Base-by-base conservation (phyloP, 2,329 filamentous ascomycete genomes). In the Fusarium sulawesiense region DNA sequence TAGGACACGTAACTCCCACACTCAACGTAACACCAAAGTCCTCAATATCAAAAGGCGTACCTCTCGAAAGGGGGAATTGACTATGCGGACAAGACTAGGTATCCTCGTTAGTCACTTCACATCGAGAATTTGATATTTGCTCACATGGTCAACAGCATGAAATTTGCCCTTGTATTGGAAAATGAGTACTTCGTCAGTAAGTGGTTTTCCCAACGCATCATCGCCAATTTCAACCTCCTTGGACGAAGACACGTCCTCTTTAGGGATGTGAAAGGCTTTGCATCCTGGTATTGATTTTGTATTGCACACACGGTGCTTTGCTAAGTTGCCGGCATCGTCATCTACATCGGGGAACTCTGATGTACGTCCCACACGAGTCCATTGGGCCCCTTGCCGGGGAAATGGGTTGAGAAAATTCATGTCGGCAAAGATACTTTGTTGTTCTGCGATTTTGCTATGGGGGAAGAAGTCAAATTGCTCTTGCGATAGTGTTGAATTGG, bases 141-240 rank as follows among this genome's bases (percentile, higher is more conserved):
- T 82, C 74, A 91, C 89, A 80, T 92, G 89, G 62, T 92, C 89
- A 23, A 92, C 81, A 0, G 90, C 91, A 72, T 92, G 86, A n/a
- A 92, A 82, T 63, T 86, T 88, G 5, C 86, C 87, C 54, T 84
- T 85, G 72, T 90, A 90, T 68, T 84, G 84, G 66, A 92, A 92
- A 0, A 92, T 83, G 20, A 92, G 81, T 0, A 92, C 87, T 73
- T 92, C 89, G 58, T 91, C 83, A 47, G 82, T 83, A 59, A 89
- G 58, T 4, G 82, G 79, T 6, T 78, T 76, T 6, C 71, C 73
- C 13, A 78, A 63, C 0, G 75, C 77, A 10, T 83, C 80, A 1
- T 76, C 76, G 1, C 79, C 72, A 5, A 82, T 62, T 0, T 78
- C 66, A 6, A 85, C 73, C 59, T 82, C 82, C 1, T 69, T 79